Percentiles rank a stretch among this genome's conserved stretches.
phyloP scores from a whole-genome alignment of 495 filamentous ascomycete species.

The Jackrogersella minutella region DNA sequence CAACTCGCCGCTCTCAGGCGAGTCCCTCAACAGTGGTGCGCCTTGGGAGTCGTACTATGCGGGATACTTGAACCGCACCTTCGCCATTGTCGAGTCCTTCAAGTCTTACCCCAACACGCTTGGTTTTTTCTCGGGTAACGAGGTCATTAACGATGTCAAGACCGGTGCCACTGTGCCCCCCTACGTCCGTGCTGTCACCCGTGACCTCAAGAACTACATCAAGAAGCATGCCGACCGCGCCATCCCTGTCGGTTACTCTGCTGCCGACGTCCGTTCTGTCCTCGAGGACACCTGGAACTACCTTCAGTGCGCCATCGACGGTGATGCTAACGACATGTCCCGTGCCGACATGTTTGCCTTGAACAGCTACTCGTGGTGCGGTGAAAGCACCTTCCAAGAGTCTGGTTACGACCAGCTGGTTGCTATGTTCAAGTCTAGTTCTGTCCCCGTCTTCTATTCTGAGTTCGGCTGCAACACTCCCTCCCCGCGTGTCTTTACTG shows the following conservation, averaged over 20 bases:
- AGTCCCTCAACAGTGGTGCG: conserved; percentile 74
- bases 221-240: conserved; percentile 69
- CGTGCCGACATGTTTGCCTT: conserved; percentile 88
- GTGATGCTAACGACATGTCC: conserved; percentile 68
- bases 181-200: conserved; percentile 75
- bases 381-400: conserved; percentile 72
- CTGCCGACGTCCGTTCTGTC: conserved; percentile 84
- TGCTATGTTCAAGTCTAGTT: conserved; percentile 71
- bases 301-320: conserved; percentile 78
- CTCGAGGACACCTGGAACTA: conserved; percentile 84
- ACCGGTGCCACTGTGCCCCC: conserved; percentile 66
- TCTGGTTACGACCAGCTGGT: conserved; percentile 78
- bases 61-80: conserved; percentile 81
- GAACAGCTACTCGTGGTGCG: conserved; percentile 97
- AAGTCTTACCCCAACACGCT: conserved; percentile 89
- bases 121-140: conserved; percentile 94
- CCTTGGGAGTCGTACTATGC: conserved; percentile 77
- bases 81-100: conserved; percentile 92
- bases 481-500: conserved; percentile 80
- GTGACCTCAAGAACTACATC: conserved; percentile 90
- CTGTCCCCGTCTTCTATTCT: conserved; percentile 92
- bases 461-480: conserved; percentile 94
- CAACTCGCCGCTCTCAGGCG: conserved; percentile 84
- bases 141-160: conserved; percentile 79
- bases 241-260: conserved; percentile 93